These are phyloP conservation scores for Wickerhamiella spandovensis DNA, from an alignment of 805 yeast species.

Conservation along the genomic window DNA sequence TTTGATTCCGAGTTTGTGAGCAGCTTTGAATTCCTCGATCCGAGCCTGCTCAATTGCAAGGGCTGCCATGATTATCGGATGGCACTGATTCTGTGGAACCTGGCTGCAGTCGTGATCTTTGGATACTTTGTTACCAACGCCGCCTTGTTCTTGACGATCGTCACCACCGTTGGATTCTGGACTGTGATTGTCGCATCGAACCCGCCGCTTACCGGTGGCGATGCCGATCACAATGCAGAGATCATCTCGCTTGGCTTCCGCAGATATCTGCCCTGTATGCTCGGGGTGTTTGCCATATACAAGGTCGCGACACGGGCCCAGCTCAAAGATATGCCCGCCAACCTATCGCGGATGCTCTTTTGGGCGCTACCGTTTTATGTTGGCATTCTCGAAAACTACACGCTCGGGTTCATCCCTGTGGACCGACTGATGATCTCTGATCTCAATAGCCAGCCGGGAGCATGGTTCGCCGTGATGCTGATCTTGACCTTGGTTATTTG, in stretches of 20 bases:
- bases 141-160: constrained; percentile 47
- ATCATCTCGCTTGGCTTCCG: constrained; percentile 59
- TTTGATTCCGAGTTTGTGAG: constrained; percentile 67
- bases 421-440: constrained; percentile 70
- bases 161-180: constrained; percentile 65
- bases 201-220: constrained; percentile 36
- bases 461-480: constrained; percentile 45
- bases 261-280: constrained; percentile 60
- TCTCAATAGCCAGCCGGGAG: constrained; percentile 63
- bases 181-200: constrained; percentile 71
- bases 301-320: constrained; percentile 28
- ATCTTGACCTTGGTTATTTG: constrained; percentile 35
- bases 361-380: constrained; percentile 82
- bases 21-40: constrained; percentile 47
- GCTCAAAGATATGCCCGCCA: constrained; percentile 17
- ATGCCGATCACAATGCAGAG: constrained; percentile 43
- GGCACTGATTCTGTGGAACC: constrained; percentile 41
- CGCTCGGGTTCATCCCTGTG: constrained; percentile 78
- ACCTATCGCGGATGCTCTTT: constrained; percentile 29
- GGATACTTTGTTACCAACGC: constrained; percentile 37
- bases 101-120: constrained; percentile 39
- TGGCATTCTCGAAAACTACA: constrained; percentile 72
- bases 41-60: constrained; percentile 25
- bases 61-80: constrained; percentile 64
- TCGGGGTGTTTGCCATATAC: constrained; percentile 63